These are phyloP conservation scores for Cryptococcus sp. DNA, from an alignment of 1,284 basidiomycete species.

Conservation along the genomic window DNA sequence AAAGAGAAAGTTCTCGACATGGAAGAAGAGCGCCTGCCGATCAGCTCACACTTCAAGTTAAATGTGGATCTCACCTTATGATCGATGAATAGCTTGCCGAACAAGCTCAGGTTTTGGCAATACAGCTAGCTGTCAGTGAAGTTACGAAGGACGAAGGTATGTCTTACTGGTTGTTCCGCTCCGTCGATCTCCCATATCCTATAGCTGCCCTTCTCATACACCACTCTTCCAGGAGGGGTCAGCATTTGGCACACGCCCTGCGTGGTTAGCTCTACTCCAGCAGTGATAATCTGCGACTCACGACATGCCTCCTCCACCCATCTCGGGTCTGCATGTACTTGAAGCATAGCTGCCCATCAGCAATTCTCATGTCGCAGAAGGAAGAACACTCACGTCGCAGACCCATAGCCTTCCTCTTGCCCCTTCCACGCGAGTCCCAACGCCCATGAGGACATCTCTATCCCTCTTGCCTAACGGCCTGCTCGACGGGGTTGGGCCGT, in stretches of 20 bases:
- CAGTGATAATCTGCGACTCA: constrained; percentile 46
- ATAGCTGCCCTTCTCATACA: constrained; percentile 85
- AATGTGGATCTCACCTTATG: constrained; percentile 57
- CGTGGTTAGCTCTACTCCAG: neutral
- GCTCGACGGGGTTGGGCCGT: neutral
- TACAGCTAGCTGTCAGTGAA: constrained; percentile 61
- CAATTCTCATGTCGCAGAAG: neutral
- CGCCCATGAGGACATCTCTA: constrained; percentile 53
- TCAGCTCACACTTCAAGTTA: constrained; percentile 1
- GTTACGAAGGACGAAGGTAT: neutral
- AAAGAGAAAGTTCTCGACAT: constrained; percentile 65
- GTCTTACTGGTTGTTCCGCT: constrained; percentile 67
- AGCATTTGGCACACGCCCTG: constrained; percentile 66
- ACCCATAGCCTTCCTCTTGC: constrained; percentile 42
- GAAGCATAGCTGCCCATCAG: constrained; percentile 63
- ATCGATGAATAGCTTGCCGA: constrained; percentile 98
- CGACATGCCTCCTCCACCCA: constrained; percentile 68
- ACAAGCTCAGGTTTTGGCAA: constrained; percentile 90
- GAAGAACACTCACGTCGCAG: constrained; percentile 37
- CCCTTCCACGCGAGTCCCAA: constrained; percentile 52
- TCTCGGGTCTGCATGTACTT: constrained; percentile 82
- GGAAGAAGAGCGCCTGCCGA: constrained; percentile 82
- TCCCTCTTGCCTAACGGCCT: constrained; percentile 1
- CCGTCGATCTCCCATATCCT: constrained; percentile 96
- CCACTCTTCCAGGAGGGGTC: constrained; percentile 80